These are phyloP conservation scores for Eutrema salsugineum DNA, from an alignment of 441 rosid species.

Conservation along the genomic window DNA sequence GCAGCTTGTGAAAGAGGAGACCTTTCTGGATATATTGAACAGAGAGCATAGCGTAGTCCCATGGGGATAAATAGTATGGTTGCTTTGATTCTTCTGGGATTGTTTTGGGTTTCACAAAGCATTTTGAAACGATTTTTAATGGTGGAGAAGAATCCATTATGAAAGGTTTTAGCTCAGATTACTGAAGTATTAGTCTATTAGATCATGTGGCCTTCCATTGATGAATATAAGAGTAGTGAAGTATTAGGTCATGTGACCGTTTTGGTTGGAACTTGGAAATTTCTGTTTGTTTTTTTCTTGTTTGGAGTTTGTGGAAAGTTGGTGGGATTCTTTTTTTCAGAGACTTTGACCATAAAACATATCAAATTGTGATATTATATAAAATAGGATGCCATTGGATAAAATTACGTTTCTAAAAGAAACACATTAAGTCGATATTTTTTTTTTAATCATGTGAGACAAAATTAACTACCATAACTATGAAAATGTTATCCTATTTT, in stretches of 20 bases:
- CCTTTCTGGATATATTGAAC: constrained; percentile 71
- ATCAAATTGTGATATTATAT: too few relatives aligned
- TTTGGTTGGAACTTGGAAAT: background rate
- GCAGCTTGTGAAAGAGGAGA: constrained; percentile 47
- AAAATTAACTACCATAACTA: too few relatives aligned
- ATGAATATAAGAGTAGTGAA: background rate
- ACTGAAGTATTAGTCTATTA: background rate
- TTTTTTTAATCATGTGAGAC: too few relatives aligned
- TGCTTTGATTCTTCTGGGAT: constrained; percentile 33
- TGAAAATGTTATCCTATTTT: too few relatives aligned
- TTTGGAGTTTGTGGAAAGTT: background rate
- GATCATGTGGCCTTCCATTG: background rate
- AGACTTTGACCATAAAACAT: background rate
- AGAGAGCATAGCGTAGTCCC: constrained; percentile 64
- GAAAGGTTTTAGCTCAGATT: background rate
- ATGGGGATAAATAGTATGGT: constrained; percentile 51
- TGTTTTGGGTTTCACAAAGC: constrained; percentile 43
- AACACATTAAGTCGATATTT: too few relatives aligned
- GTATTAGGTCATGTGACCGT: too few relatives aligned
- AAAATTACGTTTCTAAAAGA: too few relatives aligned
- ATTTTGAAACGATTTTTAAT: constrained; percentile 41
- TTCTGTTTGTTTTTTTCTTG: background rate
- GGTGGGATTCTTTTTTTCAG: background rate
- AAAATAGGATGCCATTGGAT: too few relatives aligned
- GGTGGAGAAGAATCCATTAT: constrained; percentile 30